Evolutionary conservation across 225 moss, liverwort and hornwort genomes (phyloP).

Genomic region (Asterella californica): DNA sequence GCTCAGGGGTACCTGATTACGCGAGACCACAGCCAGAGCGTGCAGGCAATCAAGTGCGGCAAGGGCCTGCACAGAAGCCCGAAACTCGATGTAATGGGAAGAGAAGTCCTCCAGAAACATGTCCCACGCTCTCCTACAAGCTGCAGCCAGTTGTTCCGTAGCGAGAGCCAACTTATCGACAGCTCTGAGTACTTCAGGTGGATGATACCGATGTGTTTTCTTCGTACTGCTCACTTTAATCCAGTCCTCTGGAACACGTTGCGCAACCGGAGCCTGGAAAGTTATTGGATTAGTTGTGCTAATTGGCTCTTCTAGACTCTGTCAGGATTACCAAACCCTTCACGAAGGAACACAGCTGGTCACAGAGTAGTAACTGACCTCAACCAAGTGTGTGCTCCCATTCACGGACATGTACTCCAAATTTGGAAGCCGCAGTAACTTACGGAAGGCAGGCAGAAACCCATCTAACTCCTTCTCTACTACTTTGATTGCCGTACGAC

Average conservation of each 20-base stretch:
- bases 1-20: constrained; percentile 58
- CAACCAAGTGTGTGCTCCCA: constrained; percentile 69
- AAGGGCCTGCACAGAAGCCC: constrained; percentile 92
- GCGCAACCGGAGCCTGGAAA: constrained; percentile 64
- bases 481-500: constrained; percentile 64
- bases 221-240: constrained; percentile 82
- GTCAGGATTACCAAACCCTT: too few relatives aligned
- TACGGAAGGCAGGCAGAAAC: constrained; percentile 64
- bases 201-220: constrained; percentile 73
- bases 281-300: not conserved
- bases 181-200: constrained; percentile 73
- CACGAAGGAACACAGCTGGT: not conserved
- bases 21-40: constrained; percentile 77
- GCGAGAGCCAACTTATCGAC: constrained; percentile 75
- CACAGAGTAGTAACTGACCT: constrained; percentile 44
- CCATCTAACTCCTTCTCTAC: constrained; percentile 67
- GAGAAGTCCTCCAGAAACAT: constrained; percentile 78
- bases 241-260: constrained; percentile 84
- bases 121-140: constrained; percentile 84
- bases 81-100: constrained; percentile 78
- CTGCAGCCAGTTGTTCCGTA: constrained; percentile 65
- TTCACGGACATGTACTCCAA: constrained; percentile 65
- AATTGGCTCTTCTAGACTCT: not conserved
- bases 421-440: constrained; percentile 55
- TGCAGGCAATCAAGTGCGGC: constrained; percentile 96